These are phyloP conservation scores for Leccinum pellstonianum DNA, from an alignment of 768 basidiomycete species.

Conservation along the genomic window DNA sequence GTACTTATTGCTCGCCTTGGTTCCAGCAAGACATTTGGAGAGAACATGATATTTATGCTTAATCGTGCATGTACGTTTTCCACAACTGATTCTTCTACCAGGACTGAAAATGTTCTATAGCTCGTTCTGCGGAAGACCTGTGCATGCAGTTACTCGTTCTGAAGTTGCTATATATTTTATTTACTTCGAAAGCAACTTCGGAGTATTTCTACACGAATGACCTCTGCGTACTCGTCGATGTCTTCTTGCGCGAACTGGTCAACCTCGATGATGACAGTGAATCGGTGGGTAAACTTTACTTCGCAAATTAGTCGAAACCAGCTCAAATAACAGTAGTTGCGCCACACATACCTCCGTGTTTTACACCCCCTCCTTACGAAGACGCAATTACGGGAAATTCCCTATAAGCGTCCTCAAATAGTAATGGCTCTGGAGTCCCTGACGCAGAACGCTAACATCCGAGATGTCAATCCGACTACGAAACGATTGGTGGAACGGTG, in stretches of 20 bases:
- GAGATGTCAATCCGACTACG: constrained; percentile 85
- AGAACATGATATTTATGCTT: constrained; percentile 99
- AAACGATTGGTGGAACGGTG: constrained; percentile 91
- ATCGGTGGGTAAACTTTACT: constrained; percentile 56
- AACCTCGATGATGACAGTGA: constrained; percentile 94
- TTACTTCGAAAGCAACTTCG: constrained; percentile 87
- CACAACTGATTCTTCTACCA: not conserved
- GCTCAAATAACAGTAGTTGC: constrained; percentile 51
- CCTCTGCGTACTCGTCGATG: constrained; percentile 92
- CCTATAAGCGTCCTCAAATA: constrained; percentile 92
- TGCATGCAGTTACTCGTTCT: constrained; percentile 94
- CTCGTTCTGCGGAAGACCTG: constrained; percentile 82
- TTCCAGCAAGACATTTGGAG: constrained; percentile 92
- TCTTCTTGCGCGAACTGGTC: constrained; percentile 91
- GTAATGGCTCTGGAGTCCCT: constrained; percentile 79
- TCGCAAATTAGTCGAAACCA: not conserved
- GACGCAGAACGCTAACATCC: constrained; percentile 67
- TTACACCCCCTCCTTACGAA: constrained; percentile 92
- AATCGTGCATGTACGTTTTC: constrained; percentile 80
- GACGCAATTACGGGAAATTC: constrained; percentile 80
- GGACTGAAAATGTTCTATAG: constrained; percentile 40
- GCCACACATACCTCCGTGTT: constrained; percentile 96
- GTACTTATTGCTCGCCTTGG: constrained; percentile 83
- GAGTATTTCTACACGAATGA: constrained; percentile 99
- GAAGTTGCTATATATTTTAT: constrained; percentile 92